These are phyloP conservation scores for Kurtzmaniella fragi DNA, from an alignment of 805 yeast species.

Conservation along the genomic window DNA sequence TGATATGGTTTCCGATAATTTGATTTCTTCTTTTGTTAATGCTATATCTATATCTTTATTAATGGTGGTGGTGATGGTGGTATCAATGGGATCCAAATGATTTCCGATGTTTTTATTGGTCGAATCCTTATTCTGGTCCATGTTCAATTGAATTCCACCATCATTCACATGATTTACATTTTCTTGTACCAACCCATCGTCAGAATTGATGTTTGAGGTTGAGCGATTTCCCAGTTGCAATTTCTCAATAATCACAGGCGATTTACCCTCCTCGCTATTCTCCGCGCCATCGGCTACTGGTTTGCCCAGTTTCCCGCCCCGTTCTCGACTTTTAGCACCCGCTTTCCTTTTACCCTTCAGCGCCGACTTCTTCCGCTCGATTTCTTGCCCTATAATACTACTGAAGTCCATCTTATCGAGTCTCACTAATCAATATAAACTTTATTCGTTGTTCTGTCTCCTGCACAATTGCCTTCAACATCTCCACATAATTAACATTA, in stretches of 20 bases:
- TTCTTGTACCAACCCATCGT: too few relatives aligned
- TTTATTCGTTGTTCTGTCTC: constrained; percentile 10
- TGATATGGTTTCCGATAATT: constrained; percentile 11
- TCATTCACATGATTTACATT: too few relatives aligned
- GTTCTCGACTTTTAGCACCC: constrained; percentile 6
- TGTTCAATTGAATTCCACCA: neutral
- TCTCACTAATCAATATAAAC: neutral
- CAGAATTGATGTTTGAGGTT: too few relatives aligned
- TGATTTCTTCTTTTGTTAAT: constrained; percentile 6
- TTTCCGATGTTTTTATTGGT: too few relatives aligned
- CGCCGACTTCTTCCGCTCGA: constrained; percentile 17
- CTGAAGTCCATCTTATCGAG: constrained; percentile 41
- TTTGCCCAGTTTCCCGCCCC: constrained; percentile 3
- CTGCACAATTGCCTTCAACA: constrained; percentile 8
- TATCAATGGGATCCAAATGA: too few relatives aligned
- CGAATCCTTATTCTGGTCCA: constrained; percentile 1
- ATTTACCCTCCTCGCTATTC: constrained; percentile 17
- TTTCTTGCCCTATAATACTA: constrained; percentile 43
- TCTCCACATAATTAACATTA: constrained; percentile 7
- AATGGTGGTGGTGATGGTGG: too few relatives aligned
- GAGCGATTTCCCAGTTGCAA: neutral
- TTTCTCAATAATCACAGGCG: constrained; percentile 4
- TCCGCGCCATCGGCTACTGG: constrained; percentile 9
- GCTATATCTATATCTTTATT: constrained; percentile 5
- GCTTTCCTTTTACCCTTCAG: constrained; percentile 11